Base-by-base conservation (phyloP, 139 green algal genomes). In the Micromonas pusilla region DNA sequence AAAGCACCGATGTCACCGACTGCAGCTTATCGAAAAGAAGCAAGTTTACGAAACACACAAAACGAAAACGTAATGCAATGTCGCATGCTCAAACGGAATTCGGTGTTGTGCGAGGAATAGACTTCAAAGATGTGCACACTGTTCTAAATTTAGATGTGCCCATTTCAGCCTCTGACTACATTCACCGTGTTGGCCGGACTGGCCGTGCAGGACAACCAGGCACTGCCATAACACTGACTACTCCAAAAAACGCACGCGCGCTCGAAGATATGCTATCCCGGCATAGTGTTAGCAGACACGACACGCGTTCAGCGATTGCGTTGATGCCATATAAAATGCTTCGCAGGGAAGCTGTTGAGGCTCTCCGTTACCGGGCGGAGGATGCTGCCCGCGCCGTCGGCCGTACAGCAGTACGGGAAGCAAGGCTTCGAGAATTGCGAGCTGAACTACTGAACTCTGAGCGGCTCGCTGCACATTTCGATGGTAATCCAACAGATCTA, bases 221-320 rank as follows among this genome's bases (percentile, higher is more conserved):
- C 0, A 88, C 93, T n/a, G 86, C 91, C 0, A 87, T 99, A 38
- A 97, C 95, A 1, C 72, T 99, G 1, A 90, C 96, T 53, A 97
- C 94, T 20, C 95, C 98, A 80, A 98, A 98, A 83, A 95, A 99
- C 78, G 93, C 98, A 70, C 94, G 98, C 84, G 80, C 93, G 23
- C 38, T 63, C 32, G 1, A 75, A 21, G 3, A 19, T 0, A 63
- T 75, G n/a, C n/a, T n/a, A n/a, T n/a, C n/a, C n/a, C n/a, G n/a
- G n/a, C n/a, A n/a, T n/a, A n/a, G n/a, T n/a, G n/a, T n/a, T n/a
- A n/a, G n/a, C n/a, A n/a, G n/a, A n/a, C n/a, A 62, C 38, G 33
- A 32, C 25, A 62, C 3, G 37, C 26, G 26, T 63, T 63, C 19
- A 34, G 31, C 23, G 63, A 70, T 39, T 34, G 28, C 32, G 28